Base-by-base conservation (phyloP, 768 basidiomycete genomes). In the Coprinopsis marcescibilis region DNA sequence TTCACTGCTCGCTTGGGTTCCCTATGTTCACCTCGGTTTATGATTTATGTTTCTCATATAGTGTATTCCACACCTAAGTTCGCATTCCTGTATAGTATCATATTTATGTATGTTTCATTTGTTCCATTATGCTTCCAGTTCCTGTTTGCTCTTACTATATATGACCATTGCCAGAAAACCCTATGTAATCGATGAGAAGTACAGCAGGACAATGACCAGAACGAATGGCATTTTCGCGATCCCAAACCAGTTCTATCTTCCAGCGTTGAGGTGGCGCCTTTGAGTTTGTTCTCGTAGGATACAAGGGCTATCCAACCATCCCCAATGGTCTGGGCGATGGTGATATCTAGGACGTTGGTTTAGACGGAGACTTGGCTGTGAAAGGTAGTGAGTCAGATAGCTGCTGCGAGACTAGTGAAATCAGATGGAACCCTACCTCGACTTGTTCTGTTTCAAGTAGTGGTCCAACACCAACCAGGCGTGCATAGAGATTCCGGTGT, bases 261-360 rank as follows among this genome's bases (percentile, higher is more conserved):
- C 85, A 89, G 2, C 88, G 65, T 58, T 88, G 85, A 5, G 87
- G 85, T n/a, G 84, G 77, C 3, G 82, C 77, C 72, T 81, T n/a
- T n/a, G n/a, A n/a, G n/a, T n/a, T n/a, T 81, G 55, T 83, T 77
- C 57, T 87, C 84, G 56, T 84, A 86, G 58, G 83, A 85, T 39
- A 87, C 73, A 42, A 89, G 61, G 15, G 81, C 85, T 6, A 80
- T 67, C 4, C 77, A 66, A 17, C 80, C 83, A 47, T 64, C 62
- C 23, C 64, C 59, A 4, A 59, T 54, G 43, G 73, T 75, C 45
- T 72, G 69, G 37, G 81, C 76, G 23, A 86, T 60, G 0, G 81
- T 83, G 30, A 88, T 78, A 56, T 85, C 80, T 42, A 80, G 77
- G 41, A 86, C 81, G 49, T 86, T 81, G 55, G 85, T 80, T 2